These are phyloP conservation scores for Paracorniculantispora psalliotae DNA, from an alignment of 2,329 filamentous ascomycete species.

Conservation along the genomic window DNA sequence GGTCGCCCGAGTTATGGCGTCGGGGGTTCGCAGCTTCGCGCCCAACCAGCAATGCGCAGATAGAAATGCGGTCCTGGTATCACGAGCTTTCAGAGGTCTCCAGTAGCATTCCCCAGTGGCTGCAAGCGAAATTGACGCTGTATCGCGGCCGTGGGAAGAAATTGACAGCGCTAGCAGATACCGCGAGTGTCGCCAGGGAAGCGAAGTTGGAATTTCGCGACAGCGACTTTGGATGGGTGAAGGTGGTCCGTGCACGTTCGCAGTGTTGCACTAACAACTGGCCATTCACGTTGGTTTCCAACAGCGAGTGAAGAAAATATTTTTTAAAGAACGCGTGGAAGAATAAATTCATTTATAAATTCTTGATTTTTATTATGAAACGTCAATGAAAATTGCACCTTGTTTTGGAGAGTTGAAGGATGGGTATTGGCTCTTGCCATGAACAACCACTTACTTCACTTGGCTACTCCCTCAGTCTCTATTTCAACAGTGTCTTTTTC, in stretches of 20 bases:
- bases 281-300: neutral
- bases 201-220: constrained; percentile 14
- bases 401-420: neutral
- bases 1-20: neutral
- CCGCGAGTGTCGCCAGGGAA: constrained; percentile 5
- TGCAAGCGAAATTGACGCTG: constrained; percentile 3
- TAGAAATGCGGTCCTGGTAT: neutral
- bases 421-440: neutral
- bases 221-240: neutral
- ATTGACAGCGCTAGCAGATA: constrained; percentile 2
- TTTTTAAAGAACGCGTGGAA: no score
- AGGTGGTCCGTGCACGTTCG: constrained; percentile 14
- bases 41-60: constrained; percentile 1
- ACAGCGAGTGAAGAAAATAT: neutral
- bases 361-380: neutral
- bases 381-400: neutral
- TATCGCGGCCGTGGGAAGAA: neutral
- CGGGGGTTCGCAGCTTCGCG: constrained; percentile 8
- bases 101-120: neutral
- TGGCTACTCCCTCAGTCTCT: neutral
- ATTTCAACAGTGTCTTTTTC: neutral
- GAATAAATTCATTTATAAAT: no score
- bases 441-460: neutral
- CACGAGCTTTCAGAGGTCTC: neutral
- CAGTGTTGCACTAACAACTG: neutral